Evolutionary conservation across 2,329 filamentous ascomycete genomes (phyloP), one percentile per base, ranked within the genome.

Genomic region (Aspergillus intermedius): DNA sequence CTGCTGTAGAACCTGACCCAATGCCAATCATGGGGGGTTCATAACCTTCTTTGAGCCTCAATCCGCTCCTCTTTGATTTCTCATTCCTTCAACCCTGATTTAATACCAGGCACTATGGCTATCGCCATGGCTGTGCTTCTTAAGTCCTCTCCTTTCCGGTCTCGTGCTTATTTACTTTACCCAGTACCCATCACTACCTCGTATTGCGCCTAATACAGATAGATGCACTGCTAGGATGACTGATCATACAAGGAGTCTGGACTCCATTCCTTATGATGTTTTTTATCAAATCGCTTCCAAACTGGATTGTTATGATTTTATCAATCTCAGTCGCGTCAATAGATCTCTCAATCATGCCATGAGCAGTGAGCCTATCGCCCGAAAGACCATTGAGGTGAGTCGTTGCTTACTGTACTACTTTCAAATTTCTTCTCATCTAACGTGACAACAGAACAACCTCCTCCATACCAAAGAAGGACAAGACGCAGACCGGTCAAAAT

Each of bases 201-300:
- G 5, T 37, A 15, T 37, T 5, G n/a, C 34, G 34, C 13, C 3
- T n/a, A 10, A 37, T 37, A n/a, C 15, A 17, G 17, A 19, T 19
- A 19, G 17, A 19, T 19, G 17, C 17, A 19, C 17, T 19, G 17
- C 34, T 37, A 37, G 34, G 53, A 60, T 60, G 55, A 46, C 42
- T 46, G 46, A 51, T 40, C 53, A 50, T 47, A 52, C 51, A 50
- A 55, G 47, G 49, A 61, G 57, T 46, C 60, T 79, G 40, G 70
- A 76, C 50, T 55, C 59, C 25, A 65, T 87, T 10, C 83, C 84
- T 0, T 82, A 79, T 59, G 85, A 88, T 65, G 71, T 87, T n/a
- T 67, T 86, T 23, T 78, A 78, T 44, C 74, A 78, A 45, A 76
- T 87, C 45, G 73, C 77, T 6, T 69, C 70, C 5, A 67, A 73